Percentiles rank a stretch among this genome's conserved stretches.
Evolutionary conservation across 441 rosid species (phyloP).

Genomic region (Jatropha podagrica): DNA sequence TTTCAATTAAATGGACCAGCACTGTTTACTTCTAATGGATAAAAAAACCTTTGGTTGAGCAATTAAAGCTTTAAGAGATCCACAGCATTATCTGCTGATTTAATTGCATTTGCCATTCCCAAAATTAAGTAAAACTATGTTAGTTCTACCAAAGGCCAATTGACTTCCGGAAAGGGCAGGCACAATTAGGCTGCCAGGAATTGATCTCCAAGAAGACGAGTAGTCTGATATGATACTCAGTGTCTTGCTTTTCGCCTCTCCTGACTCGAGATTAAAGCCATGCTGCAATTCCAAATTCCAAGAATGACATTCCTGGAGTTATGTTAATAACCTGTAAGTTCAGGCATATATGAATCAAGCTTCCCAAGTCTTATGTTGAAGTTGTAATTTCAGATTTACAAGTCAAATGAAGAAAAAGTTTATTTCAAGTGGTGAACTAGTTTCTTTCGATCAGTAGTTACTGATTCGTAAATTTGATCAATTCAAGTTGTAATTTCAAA

Average conservation of each 20-base stretch:
- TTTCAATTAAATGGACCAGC: background rate
- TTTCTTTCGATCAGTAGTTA: no score
- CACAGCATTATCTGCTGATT: background rate
- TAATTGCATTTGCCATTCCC: no score
- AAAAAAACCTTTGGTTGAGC: background rate
- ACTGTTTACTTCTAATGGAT: background rate
- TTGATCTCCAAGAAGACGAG: background rate
- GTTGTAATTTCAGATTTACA: background rate
- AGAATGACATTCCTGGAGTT: no score
- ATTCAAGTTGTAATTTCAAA: no score
- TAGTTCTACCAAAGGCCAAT: background rate
- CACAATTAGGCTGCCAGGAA: background rate
- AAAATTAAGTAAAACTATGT: background rate
- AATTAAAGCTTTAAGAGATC: no score
- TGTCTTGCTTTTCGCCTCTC: no score
- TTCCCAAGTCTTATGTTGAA: background rate
- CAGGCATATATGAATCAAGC: background rate
- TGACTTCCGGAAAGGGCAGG: background rate
- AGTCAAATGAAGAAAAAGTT: no score
- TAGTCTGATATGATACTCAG: no score
- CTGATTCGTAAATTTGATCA: no score
- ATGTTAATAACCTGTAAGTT: background rate
- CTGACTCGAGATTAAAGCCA: no score
- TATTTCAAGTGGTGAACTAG: no score
- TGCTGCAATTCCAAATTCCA: no score